phyloP scores from a whole-genome alignment of 305 asterid species.

The Coffea humblotiana region DNA sequence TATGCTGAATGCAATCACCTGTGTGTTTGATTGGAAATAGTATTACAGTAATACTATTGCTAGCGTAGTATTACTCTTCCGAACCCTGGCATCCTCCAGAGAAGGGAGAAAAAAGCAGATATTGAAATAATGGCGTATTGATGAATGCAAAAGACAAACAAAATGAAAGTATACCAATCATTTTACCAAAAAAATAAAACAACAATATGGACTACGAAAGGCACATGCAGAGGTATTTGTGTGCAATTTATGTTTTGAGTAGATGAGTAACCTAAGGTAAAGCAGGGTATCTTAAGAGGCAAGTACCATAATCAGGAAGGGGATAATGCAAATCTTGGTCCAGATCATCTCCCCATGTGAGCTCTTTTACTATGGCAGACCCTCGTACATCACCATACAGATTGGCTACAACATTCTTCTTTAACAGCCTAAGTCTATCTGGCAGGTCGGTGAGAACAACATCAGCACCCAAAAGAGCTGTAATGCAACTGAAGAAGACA shows the following conservation, averaged over 20 bases:
- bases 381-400: conserved; percentile 75
- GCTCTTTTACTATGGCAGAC: conserved; percentile 70
- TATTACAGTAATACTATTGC: no score
- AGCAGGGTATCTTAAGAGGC: neutral
- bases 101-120: neutral
- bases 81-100: neutral
- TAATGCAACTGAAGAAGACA: conserved; percentile 64
- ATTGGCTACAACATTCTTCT: conserved; percentile 77
- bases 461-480: conserved; percentile 85
- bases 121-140: neutral
- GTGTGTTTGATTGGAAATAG: neutral
- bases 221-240: neutral
- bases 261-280: neutral
- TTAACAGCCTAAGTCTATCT: conserved; percentile 76
- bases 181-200: neutral
- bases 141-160: neutral
- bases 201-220: neutral
- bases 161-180: neutral
- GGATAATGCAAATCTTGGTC: conserved; percentile 51
- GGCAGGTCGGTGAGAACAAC: conserved; percentile 85
- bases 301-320: conserved; percentile 72
- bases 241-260: neutral
- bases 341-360: conserved; percentile 80
- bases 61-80: neutral
- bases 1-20: no score